Evolutionary conservation across 192 early-diverging fungal species (phyloP), one percentile per base, ranked within the genome.

Genomic region (Funneliformis geosporum): DNA sequence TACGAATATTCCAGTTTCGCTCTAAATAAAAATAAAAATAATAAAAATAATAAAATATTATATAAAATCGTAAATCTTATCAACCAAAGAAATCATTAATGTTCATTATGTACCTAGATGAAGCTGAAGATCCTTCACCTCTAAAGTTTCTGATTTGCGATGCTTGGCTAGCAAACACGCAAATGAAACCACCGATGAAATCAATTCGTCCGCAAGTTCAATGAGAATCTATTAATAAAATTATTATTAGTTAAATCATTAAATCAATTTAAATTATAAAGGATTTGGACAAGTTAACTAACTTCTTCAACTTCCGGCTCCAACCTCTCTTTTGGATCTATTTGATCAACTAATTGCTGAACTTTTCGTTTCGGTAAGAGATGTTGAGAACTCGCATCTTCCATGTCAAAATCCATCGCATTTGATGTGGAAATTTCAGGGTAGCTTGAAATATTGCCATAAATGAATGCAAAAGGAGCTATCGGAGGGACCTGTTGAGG

Each of bases 1-100:
- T 94, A 68, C 95, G 91, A 67, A 96, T 92, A 72, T 95, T 96
- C 93, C 93, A 96, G 79, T 94, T 96, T 21, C 94, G 90, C 85
- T 96, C 95, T 87, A 68, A 2, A 47, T 8, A 62, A 68, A 67
- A 18, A 68, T n/a, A 71, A 3, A 33, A 6, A 59, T 38, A 25
- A 38, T n/a, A n/a, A n/a, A n/a, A n/a, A n/a, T n/a, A 64, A n/a
- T n/a, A n/a, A n/a, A 21, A 65, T 25, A 59, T 25, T 40, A 60
- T 55, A 33, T 68, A 1, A 12, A 44, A 9, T 21, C 23, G 55
- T 3, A 33, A 68, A 12, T 50, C 74, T 23, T 47, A 46, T 50
- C 67, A 60, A 28, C 66, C 40, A 18, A 9, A 27, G 23, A 1
- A 21, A 12, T 60, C 14, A 87, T 90, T 88, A 76, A 39, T 46